phyloP scores from a whole-genome alignment of 2,329 filamentous ascomycete species.

The Lachnellula subtilissima region DNA sequence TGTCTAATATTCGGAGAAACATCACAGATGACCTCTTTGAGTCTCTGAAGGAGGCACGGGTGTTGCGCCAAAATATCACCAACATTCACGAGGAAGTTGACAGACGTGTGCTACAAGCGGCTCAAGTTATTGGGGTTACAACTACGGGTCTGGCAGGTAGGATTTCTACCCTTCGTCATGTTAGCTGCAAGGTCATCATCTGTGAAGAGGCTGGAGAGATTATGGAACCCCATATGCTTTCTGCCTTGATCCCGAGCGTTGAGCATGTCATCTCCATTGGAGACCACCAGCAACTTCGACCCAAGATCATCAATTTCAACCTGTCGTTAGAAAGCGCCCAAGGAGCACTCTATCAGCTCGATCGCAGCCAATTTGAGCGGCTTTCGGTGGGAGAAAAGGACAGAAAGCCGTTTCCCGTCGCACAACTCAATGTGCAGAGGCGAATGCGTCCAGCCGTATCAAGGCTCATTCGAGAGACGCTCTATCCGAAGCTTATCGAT shows the following conservation, averaged over 20 bases:
- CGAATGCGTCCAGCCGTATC: slow-evolving; percentile 29
- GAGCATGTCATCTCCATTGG: slow-evolving; percentile 41
- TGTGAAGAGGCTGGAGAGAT: slow-evolving; percentile 42
- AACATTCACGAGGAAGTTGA: slow-evolving; percentile 15
- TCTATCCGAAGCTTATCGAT: slow-evolving; percentile 25
- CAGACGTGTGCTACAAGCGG: slow-evolving; percentile 13
- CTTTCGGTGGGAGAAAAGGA: slow-evolving; percentile 17
- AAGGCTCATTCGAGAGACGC: slow-evolving; percentile 17
- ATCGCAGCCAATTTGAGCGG: slow-evolving; percentile 28
- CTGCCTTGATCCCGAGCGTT: slow-evolving; percentile 33
- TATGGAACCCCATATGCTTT: slow-evolving; percentile 38
- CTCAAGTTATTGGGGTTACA: slow-evolving; percentile 48
- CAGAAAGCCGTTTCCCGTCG: slow-evolving; percentile 18
- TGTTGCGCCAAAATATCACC: not conserved
- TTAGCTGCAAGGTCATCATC: slow-evolving; percentile 27
- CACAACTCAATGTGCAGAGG: slow-evolving; percentile 26
- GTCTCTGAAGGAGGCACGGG: not conserved
- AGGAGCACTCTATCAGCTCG: slow-evolving; percentile 22
- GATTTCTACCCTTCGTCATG: slow-evolving; percentile 30
- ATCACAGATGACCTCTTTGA: slow-evolving; percentile 13
- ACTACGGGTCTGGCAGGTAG: slow-evolving; percentile 47
- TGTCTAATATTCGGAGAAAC: slow-evolving; percentile 5
- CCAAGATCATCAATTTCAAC: slow-evolving; percentile 25
- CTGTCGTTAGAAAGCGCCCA: slow-evolving; percentile 29
- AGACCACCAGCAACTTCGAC: slow-evolving; percentile 40